phyloP scores from a whole-genome alignment of 176 grass and related monocot genomes.

The Bromus sterilis region DNA sequence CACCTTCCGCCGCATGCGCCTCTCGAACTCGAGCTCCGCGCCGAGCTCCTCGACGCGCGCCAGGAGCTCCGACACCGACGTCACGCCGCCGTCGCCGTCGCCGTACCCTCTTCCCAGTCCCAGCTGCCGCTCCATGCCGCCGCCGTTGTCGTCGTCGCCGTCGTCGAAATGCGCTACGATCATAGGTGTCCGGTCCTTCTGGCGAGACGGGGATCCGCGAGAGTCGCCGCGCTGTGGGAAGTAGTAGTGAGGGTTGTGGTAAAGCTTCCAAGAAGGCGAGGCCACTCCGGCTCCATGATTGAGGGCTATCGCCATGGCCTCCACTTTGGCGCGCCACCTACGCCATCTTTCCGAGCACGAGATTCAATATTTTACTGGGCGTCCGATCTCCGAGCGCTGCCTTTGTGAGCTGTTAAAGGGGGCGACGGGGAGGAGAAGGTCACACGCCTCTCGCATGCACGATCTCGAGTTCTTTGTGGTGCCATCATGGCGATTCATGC shows the following conservation, averaged over 20 bases:
- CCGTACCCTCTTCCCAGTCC: neutral
- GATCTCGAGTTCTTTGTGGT: neutral
- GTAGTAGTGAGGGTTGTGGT: conserved; percentile 53
- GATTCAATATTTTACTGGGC: conserved; percentile 19
- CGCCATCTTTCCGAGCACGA: conserved; percentile 30
- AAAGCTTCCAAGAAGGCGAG: conserved; percentile 54
- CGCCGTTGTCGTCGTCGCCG: neutral
- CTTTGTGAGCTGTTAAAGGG: conserved; percentile 44
- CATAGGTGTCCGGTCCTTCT: neutral
- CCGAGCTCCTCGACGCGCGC: conserved; percentile 28
- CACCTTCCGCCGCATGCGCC: conserved; percentile 52
- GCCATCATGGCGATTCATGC: conserved; percentile 33
- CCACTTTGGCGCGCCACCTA: conserved; percentile 6
- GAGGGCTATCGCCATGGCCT: conserved; percentile 10
- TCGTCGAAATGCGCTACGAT: conserved; percentile 22
- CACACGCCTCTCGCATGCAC: conserved; percentile 31
- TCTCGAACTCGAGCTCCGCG: conserved; percentile 56
- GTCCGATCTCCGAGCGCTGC: neutral
- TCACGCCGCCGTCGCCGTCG: neutral
- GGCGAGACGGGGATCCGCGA: neutral
- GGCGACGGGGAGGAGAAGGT: conserved; percentile 13
- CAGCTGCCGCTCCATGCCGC: neutral
- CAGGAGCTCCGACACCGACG: conserved; percentile 31
- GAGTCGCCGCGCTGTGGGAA: neutral
- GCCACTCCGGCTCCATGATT: conserved; percentile 20